These are phyloP conservation scores for Fusarium concolor DNA, from an alignment of 2,329 filamentous ascomycete species.

Conservation along the genomic window DNA sequence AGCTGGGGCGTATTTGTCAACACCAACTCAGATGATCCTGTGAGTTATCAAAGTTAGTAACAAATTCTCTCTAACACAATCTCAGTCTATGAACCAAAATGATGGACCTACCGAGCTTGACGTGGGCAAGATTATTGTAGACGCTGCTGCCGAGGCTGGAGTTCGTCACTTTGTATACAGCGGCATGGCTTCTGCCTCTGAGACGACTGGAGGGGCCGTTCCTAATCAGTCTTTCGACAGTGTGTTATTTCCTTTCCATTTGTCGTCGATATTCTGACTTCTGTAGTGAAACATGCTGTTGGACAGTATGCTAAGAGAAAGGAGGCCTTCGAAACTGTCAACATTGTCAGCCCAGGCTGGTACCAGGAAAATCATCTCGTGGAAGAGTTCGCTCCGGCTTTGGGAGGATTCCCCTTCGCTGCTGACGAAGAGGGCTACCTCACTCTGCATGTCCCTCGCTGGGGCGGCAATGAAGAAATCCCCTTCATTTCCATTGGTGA, in stretches of 20 bases:
- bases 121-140: constrained; percentile 51
- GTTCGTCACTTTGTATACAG: constrained; percentile 54
- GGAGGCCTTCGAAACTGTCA: constrained; percentile 50
- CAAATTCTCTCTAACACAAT: constrained; percentile 3
- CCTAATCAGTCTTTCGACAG: constrained; percentile 51
- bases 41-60: constrained; percentile 13
- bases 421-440: constrained; percentile 52
- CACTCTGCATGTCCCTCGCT: constrained; percentile 52
- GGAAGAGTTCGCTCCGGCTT: constrained; percentile 48
- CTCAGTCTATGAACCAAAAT: constrained; percentile 41
- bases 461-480: constrained; percentile 53
- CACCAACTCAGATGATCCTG: constrained; percentile 49
- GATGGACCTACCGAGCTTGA: constrained; percentile 50
- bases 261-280: not conserved
- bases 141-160: constrained; percentile 49
- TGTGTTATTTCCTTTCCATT: constrained; percentile 25
- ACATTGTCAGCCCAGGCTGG: constrained; percentile 54
- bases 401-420: constrained; percentile 56
- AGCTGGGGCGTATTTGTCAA: constrained; percentile 52
- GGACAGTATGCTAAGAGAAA: constrained; percentile 52
- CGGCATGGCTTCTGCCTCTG: constrained; percentile 48
- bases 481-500: constrained; percentile 55
- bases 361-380: constrained; percentile 57
- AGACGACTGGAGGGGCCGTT: constrained; percentile 50
- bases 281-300: constrained; percentile 53